Evolutionary conservation across 2,329 filamentous ascomycete species (phyloP).

Genomic region (Tolypocladium cylindrosporum): DNA sequence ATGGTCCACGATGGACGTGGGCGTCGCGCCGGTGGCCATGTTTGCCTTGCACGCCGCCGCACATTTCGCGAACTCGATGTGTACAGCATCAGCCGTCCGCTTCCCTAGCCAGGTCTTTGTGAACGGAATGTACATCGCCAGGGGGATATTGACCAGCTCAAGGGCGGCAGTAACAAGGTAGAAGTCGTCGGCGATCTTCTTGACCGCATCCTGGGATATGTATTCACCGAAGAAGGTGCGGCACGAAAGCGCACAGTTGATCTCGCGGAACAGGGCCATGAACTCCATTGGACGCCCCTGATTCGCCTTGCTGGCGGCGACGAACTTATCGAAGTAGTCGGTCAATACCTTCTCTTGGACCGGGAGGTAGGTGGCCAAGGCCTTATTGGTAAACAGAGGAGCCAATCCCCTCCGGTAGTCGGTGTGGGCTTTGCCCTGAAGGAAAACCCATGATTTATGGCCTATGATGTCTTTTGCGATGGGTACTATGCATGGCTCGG

Average conservation of each 20-base stretch:
- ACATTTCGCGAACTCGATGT: conserved; percentile 60
- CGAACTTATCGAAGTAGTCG: conserved; percentile 59
- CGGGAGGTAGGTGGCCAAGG: conserved; percentile 61
- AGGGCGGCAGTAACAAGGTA: conserved; percentile 69
- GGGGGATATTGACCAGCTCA: conserved; percentile 69
- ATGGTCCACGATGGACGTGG: conserved; percentile 66
- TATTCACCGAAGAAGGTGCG: conserved; percentile 75
- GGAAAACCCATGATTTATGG: conserved; percentile 67
- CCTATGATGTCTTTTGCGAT: conserved; percentile 65
- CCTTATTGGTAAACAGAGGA: conserved; percentile 63
- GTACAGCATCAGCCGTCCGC: conserved; percentile 61
- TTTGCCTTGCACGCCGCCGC: conserved; percentile 61
- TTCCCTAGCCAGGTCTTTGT: conserved; percentile 72
- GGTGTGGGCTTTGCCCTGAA: conserved; percentile 65
- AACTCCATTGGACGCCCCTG: conserved; percentile 51
- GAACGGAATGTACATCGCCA: conserved; percentile 59
- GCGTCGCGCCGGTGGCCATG: conserved; percentile 58
- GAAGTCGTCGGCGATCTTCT: conserved; percentile 70
- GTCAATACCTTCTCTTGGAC: conserved; percentile 64
- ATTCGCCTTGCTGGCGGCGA: conserved; percentile 44
- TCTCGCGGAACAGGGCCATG: conserved; percentile 65
- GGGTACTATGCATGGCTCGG: conserved; percentile 71
- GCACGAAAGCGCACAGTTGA: conserved; percentile 70
- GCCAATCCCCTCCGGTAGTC: conserved; percentile 71
- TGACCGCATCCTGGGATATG: conserved; percentile 60